Conservation (phyloP, 495 filamentous ascomycete genomes). For the Saxophila tyrrhenica region DNA sequence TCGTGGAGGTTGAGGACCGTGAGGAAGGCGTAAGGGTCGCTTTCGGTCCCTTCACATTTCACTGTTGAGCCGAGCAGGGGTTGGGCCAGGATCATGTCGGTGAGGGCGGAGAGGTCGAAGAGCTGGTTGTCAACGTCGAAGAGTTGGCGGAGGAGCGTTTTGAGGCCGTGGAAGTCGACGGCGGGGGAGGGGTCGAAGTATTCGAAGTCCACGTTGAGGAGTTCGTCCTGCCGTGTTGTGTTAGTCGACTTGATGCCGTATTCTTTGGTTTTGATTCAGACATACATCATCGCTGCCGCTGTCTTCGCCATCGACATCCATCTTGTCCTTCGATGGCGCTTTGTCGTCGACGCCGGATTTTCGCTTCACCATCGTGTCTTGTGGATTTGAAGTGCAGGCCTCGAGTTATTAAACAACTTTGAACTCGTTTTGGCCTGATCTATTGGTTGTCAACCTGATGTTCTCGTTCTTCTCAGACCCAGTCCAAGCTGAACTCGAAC, state of each 20-base stretch:
- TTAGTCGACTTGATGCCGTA: background rate
- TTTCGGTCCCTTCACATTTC: constrained; percentile 88
- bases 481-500: too few species aligned
- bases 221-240: constrained; percentile 51
- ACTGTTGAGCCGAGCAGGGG: constrained; percentile 84
- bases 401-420: background rate
- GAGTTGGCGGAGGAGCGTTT: constrained; percentile 83
- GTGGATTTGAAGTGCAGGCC: too few species aligned
- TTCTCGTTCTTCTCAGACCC: background rate
- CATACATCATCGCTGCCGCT: constrained; percentile 16
- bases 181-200: constrained; percentile 90
- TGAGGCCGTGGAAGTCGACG: constrained; percentile 90
- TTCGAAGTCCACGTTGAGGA: constrained; percentile 94
- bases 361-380: constrained; percentile 17
- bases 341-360: constrained; percentile 13
- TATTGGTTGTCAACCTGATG: background rate
- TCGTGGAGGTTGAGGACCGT: constrained; percentile 77
- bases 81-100: constrained; percentile 82
- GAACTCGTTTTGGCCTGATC: background rate
- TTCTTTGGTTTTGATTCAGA: background rate
- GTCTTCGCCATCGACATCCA: constrained; percentile 18
- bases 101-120: constrained; percentile 74
- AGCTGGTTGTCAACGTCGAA: constrained; percentile 76
- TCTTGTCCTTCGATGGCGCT: constrained; percentile 6
- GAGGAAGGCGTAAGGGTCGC: constrained; percentile 88